phyloP scores from a whole-genome alignment of 164 flowering plant species.

The Vitis rupestris region DNA sequence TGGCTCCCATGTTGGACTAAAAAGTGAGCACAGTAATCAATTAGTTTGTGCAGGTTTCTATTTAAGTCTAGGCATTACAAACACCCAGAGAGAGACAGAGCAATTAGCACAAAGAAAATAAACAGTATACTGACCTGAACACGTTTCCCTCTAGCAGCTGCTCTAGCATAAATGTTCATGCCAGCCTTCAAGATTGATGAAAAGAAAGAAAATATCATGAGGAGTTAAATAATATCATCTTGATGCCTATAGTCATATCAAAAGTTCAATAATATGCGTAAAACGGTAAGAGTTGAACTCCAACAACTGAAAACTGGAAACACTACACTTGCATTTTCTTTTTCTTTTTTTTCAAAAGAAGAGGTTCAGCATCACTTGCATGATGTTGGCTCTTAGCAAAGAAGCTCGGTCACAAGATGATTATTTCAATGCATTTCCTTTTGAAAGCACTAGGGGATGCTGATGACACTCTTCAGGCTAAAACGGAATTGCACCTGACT shows the following conservation, averaged over 20 bases:
- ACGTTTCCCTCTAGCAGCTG: slow-evolving; percentile 84
- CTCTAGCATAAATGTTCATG: slow-evolving; percentile 80
- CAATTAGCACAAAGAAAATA: neutral
- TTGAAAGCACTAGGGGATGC: neutral
- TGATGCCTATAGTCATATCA: neutral
- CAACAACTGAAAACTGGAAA: neutral
- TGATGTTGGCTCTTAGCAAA: neutral
- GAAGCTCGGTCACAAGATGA: neutral
- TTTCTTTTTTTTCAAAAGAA: neutral
- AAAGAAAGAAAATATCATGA: neutral
- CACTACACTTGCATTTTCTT: neutral
- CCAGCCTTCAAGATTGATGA: slow-evolving; percentile 56
- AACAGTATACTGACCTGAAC: slow-evolving; percentile 58
- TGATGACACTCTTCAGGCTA: neutral
- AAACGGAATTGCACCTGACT: neutral
- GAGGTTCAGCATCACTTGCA: neutral
- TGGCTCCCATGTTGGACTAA: slow-evolving; percentile 88
- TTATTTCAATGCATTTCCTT: neutral
- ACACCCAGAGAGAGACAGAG: neutral
- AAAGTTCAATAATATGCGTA: neutral
- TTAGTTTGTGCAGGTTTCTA: neutral
- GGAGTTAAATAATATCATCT: neutral
- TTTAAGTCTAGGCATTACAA: neutral
- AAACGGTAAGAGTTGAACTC: neutral
- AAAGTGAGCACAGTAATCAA: slow-evolving; percentile 7